Base-by-base conservation (phyloP, 495 filamentous ascomycete species). In the Podospora sp. region DNA sequence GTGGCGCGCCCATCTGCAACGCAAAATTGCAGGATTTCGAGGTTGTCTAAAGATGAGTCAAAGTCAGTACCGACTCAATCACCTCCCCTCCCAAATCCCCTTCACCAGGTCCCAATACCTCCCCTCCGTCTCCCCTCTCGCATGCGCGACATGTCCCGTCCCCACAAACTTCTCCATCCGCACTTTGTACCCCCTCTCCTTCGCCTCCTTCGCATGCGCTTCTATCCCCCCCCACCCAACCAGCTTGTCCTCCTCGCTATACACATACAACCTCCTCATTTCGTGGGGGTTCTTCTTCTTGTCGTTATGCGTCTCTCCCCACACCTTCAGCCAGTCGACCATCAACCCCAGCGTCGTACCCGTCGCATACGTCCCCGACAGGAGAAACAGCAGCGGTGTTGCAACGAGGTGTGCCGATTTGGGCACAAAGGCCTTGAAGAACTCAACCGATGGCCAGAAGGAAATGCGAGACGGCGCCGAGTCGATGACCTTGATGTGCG, bases 121-220 rank as follows among this genome's bases (percentile, higher is more conserved):
- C 66, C 67, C 46, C 65, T 69, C 59, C 46, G 76, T 70, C 18
- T 63, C 62, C 51, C 51, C 51, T 20, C 74, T 65, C 67, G 78
- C 77, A 65, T 80, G 79, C 16, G 74, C 63, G 18, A 81, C 79
- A 62, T 81, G 79, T 6, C 74, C 68, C 21, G 76, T 76, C 35
- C 71, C 36, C 22, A 60, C 71, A 36, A 79, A 79, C 46, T 58
- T 35, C 62, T 78, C 79, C 52, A 27, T 72, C 21, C 71, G 65
- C 0, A 77, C 74, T 11, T 33, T 53, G 53, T 76, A 62, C 57
- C 77, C 76, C 63, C 29, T 65, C 1, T 26, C 25, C 2, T 36
- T 33, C 16, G 78, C 79, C n/a, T 69, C 55, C 6, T 46, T 63
- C 40, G 76, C 75, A 57, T 79, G 78, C 46, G 18, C 62, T 65